Evolutionary conservation across 2,329 filamentous ascomycete species (phyloP).

Genomic region (Thielaviopsis punctulata): DNA sequence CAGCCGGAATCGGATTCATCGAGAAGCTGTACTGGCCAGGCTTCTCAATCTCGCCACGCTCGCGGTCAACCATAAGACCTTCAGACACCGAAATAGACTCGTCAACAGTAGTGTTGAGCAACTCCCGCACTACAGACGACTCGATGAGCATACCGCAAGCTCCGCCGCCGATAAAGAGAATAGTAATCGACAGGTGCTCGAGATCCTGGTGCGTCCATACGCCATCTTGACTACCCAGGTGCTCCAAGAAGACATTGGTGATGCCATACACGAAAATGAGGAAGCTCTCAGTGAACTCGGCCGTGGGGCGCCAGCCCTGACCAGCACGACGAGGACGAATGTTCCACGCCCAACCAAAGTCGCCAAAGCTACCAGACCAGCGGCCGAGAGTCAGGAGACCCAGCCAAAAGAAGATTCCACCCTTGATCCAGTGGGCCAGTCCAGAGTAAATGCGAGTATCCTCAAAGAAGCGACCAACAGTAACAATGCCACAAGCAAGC

Average conservation of each 20-base stretch:
- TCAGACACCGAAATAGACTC: constrained; percentile 26
- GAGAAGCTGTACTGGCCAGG: constrained; percentile 58
- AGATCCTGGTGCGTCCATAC: constrained; percentile 65
- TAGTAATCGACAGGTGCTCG: constrained; percentile 81
- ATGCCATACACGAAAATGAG: constrained; percentile 81
- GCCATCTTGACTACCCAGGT: constrained; percentile 54
- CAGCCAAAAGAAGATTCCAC: constrained; percentile 88
- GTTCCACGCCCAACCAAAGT: constrained; percentile 94
- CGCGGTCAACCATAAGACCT: constrained; percentile 20
- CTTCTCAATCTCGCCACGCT: constrained; percentile 19
- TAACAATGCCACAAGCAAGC: constrained; percentile 53
- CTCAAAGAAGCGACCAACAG: constrained; percentile 70
- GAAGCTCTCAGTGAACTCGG: constrained; percentile 77
- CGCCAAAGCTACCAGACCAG: constrained; percentile 79
- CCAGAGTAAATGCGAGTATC: constrained; percentile 59
- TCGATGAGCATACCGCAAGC: constrained; percentile 78
- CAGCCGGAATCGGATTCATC: constrained; percentile 72
- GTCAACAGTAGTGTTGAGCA: constrained; percentile 40
- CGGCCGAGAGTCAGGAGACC: constrained; percentile 73
- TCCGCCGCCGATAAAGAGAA: constrained; percentile 87
- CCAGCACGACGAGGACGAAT: constrained; percentile 44
- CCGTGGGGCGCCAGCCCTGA: constrained; percentile 54
- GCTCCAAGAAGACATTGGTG: constrained; percentile 85
- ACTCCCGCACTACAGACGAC: constrained; percentile 47
- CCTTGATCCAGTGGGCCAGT: constrained; percentile 85